Conservation (phyloP, 352 stramenopile genomes). For the Hyaloperonospora arabidopsidis region DNA sequence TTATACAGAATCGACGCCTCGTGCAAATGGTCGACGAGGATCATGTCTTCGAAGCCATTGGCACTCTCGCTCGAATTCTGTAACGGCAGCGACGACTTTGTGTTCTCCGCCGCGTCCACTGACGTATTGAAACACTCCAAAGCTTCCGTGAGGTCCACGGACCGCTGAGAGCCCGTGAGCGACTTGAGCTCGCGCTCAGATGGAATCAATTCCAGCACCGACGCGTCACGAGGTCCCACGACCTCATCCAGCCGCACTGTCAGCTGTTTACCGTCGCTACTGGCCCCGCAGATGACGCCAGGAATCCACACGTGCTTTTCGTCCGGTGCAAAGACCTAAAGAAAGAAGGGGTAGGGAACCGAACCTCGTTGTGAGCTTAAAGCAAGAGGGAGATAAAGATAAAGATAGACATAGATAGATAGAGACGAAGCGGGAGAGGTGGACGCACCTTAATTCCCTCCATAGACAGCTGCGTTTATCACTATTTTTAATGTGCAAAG, state of each 20-base stretch:
- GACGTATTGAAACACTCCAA: slow-evolving; percentile 59
- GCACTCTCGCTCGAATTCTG: slow-evolving; percentile 57
- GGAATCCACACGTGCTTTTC: slow-evolving; percentile 74
- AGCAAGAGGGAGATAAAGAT: slow-evolving; percentile 10
- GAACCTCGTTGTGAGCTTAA: slow-evolving; percentile 19
- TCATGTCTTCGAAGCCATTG: slow-evolving; percentile 81
- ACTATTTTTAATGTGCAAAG: neutral
- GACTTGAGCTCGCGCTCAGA: slow-evolving; percentile 47
- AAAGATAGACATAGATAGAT: neutral
- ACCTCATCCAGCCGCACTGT: slow-evolving; percentile 63
- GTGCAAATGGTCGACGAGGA: slow-evolving; percentile 80
- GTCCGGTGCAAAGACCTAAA: slow-evolving; percentile 64
- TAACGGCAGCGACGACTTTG: slow-evolving; percentile 41
- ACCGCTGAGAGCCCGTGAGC: slow-evolving; percentile 45
- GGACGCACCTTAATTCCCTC: slow-evolving; percentile 50
- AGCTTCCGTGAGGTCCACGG: slow-evolving; percentile 50
- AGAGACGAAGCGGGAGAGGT: neutral
- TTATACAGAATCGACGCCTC: slow-evolving; percentile 86
- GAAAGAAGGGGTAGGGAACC: neutral
- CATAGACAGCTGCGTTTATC: slow-evolving; percentile 20
- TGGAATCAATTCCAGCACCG: slow-evolving; percentile 32
- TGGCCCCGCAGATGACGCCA: slow-evolving; percentile 53
- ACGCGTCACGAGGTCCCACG: slow-evolving; percentile 37
- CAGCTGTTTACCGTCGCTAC: slow-evolving; percentile 35
- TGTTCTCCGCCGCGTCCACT: slow-evolving; percentile 28